Conservation (phyloP, 208 protist species). For the Acanthamoeba castellanii region DNA sequence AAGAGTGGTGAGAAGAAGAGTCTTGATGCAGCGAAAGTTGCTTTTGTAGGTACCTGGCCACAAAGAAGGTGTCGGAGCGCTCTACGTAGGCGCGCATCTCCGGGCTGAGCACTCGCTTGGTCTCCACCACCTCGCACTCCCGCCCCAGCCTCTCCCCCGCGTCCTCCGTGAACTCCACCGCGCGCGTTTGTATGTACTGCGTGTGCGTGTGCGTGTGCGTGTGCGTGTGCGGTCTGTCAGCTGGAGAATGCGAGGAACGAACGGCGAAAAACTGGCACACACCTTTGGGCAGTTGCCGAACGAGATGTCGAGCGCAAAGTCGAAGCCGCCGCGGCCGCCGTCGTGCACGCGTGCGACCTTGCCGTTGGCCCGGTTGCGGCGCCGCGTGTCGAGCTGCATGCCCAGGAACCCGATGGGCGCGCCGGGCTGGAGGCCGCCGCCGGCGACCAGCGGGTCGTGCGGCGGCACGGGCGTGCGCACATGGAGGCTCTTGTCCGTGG, state of each 20-base stretch:
- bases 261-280: not conserved
- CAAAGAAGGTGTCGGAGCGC: constrained; percentile 35
- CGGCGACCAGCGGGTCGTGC: not conserved
- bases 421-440: not conserved
- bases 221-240: no score
- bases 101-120: not conserved
- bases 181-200: constrained; percentile 30
- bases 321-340: constrained; percentile 2
- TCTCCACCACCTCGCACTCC: not conserved
- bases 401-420: constrained; percentile 46
- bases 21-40: not conserved
- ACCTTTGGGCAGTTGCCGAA: constrained; percentile 73
- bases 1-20: not conserved
- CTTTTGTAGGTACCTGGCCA: not conserved
- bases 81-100: constrained; percentile 25
- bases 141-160: not conserved
- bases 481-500: constrained; percentile 14
- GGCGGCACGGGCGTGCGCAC: not conserved
- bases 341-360: constrained; percentile 24
- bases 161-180: not conserved
- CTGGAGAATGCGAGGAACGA: not conserved
- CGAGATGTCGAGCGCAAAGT: constrained; percentile 30
- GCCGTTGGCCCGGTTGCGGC: constrained; percentile 58
- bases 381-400: constrained; percentile 51
- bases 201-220: not conserved